Conservation (phyloP, 225 moss, liverwort and hornwort genomes). For the Sphagnum tenellum region DNA sequence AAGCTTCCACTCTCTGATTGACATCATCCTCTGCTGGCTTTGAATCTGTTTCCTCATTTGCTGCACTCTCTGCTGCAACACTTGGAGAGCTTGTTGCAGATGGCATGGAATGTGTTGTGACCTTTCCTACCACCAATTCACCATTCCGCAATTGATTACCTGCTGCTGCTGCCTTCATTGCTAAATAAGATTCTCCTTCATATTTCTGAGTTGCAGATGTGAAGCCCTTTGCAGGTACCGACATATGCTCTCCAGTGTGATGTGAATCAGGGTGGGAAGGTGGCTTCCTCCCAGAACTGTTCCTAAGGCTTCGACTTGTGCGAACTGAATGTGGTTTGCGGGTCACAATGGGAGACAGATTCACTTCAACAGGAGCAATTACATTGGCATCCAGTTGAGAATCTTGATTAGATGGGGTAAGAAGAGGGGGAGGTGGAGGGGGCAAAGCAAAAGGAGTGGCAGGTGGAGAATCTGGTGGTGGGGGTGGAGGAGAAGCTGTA, state of each 20-base stretch:
- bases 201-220: too few relatives aligned
- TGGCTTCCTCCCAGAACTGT: not conserved
- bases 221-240: not conserved
- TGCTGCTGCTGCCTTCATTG: not conserved
- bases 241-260: not conserved
- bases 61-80: too few relatives aligned
- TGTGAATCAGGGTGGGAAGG: not conserved
- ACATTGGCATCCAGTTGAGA: too few relatives aligned
- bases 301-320: not conserved
- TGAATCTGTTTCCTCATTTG: too few relatives aligned
- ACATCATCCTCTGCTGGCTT: slow-evolving; percentile 5
- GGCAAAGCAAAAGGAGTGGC: too few relatives aligned
- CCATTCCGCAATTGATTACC: not conserved
- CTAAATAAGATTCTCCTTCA: too few relatives aligned
- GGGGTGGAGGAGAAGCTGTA: too few relatives aligned
- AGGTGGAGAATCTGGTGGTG: too few relatives aligned
- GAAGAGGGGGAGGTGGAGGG: too few relatives aligned
- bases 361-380: not conserved
- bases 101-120: not conserved
- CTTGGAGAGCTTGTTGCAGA: not conserved
- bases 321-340: not conserved
- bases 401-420: too few relatives aligned
- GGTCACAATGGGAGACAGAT: not conserved
- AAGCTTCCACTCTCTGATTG: slow-evolving; percentile 10
- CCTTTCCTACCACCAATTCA: not conserved